Base-by-base conservation (phyloP, 2,329 filamentous ascomycete species). In the Claviceps pazoutovae region DNA sequence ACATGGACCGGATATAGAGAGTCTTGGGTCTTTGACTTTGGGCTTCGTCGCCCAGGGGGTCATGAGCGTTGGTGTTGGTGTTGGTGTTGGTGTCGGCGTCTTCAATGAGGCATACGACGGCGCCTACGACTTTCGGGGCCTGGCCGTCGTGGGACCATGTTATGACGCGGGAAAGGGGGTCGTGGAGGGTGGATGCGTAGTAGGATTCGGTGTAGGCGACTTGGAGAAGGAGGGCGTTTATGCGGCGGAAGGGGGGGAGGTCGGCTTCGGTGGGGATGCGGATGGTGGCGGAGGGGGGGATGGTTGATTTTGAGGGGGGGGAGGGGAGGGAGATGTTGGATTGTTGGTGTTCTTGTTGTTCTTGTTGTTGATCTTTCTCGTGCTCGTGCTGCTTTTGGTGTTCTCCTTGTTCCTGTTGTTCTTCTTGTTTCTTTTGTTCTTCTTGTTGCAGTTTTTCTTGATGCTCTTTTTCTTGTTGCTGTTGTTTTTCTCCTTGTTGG, bases 1-100 rank as follows among this genome's bases (percentile, higher is more conserved):
- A 75, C 1, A 85, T 72, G 4, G 78, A 81, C 61, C 82, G 81
- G 57, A 85, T 78, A 66, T 85, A 85, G 6, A 85, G 68, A 54
- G 72, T 73, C 54, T 75, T 69, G 5, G 62, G 5, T 34, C 45
- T 53, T 69, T 4, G 62, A 53, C 45, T 53, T 69, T 4, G 62
- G 53, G 19, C 13, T 11, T 21, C 19, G 3, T 59, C 54, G 53
- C 54, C 46, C 9, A 19, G 11, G 41, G 17, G 14, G 11, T 21
- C 44, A 36, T 53, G 43, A 51, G 46, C 16, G 48, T 54, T n/a
- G 34, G 38, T 2, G 19, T n/a, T 26, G 14, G 14, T 4, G 0
- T 59, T 53, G 53, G 53, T 43, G 14, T 21, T 7, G 47, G 53
- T n/a, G 16, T 37, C 1, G 17, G 30, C 4, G 3, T 17, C 17